Percentiles rank a stretch among this genome's conserved stretches.
phyloP scores from a whole-genome alignment of 805 yeast genomes.

The Yarrowia yakushimensis region DNA sequence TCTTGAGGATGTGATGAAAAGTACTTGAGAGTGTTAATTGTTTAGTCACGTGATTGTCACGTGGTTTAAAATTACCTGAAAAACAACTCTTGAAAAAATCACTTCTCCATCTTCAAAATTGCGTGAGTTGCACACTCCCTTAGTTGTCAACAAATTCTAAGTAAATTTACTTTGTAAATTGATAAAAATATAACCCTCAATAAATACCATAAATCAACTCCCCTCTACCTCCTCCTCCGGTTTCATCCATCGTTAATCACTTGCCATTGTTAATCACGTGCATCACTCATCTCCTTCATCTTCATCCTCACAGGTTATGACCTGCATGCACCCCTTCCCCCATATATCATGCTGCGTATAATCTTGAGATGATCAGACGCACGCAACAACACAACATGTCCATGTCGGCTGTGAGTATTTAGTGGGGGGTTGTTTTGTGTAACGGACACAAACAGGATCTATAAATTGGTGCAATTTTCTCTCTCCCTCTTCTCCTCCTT shows the following conservation, averaged over 20 bases:
- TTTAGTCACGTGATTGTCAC: too few relatives aligned
- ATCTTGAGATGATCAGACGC: slow-evolving; percentile 20
- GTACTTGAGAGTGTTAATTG: too few relatives aligned
- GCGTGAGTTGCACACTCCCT: neutral
- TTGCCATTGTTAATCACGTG: too few relatives aligned
- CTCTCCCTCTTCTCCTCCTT: neutral
- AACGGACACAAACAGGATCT: neutral
- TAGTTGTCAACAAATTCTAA: neutral
- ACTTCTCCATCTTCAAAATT: neutral
- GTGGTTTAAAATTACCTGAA: too few relatives aligned
- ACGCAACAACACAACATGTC: slow-evolving; percentile 19
- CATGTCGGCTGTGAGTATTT: slow-evolving; percentile 13
- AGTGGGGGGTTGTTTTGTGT: neutral
- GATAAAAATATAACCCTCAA: too few relatives aligned
- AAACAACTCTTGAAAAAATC: too few relatives aligned
- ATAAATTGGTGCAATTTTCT: neutral
- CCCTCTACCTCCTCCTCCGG: too few relatives aligned
- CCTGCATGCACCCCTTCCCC: neutral
- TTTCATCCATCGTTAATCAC: too few relatives aligned
- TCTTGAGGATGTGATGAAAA: too few relatives aligned
- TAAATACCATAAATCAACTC: too few relatives aligned
- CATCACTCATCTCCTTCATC: too few relatives aligned
- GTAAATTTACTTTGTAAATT: too few relatives aligned
- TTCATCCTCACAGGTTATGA: slow-evolving; percentile 5
- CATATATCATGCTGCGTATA: neutral